These are phyloP conservation scores for Inga leiocalycina DNA, from an alignment of 306 rosid genomes.

Conservation along the genomic window DNA sequence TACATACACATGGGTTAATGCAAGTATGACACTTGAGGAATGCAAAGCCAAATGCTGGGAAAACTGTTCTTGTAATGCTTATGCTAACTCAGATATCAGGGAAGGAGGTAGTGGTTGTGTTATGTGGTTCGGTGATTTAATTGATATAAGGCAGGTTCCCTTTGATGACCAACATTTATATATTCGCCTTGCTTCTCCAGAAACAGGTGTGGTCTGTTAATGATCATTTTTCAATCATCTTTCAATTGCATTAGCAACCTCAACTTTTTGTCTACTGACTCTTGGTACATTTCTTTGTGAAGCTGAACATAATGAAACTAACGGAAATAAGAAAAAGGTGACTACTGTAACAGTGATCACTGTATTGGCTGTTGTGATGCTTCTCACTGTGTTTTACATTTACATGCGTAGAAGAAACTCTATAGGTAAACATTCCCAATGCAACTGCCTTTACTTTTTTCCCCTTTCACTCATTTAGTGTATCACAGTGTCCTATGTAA, in stretches of 20 bases:
- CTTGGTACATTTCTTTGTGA: not conserved
- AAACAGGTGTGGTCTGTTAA: not conserved
- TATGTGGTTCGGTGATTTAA: conserved; percentile 37
- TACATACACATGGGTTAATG: conserved; percentile 3
- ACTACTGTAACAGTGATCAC: too few species aligned
- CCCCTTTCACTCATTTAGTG: not conserved
- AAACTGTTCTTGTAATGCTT: conserved; percentile 36
- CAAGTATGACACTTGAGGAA: conserved; percentile 10
- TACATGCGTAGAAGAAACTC: not conserved
- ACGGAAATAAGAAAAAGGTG: not conserved
- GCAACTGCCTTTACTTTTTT: not conserved
- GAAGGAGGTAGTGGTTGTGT: conserved; percentile 36
- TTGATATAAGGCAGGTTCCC: not conserved
- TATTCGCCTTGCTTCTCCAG: conserved; percentile 26
- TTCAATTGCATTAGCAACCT: too few species aligned
- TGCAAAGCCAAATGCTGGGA: conserved; percentile 26
- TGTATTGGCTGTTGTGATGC: not conserved
- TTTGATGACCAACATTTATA: conserved; percentile 29
- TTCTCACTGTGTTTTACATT: not conserved
- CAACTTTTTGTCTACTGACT: too few species aligned
- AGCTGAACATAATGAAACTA: not conserved
- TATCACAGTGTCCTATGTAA: too few species aligned
- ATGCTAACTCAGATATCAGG: conserved; percentile 31
- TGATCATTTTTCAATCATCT: not conserved
- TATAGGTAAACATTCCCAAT: not conserved